Evolutionary conservation across 2,329 filamentous ascomycete species (phyloP), one percentile per base, ranked within the genome.

Genomic region (Byssothecium circinans): DNA sequence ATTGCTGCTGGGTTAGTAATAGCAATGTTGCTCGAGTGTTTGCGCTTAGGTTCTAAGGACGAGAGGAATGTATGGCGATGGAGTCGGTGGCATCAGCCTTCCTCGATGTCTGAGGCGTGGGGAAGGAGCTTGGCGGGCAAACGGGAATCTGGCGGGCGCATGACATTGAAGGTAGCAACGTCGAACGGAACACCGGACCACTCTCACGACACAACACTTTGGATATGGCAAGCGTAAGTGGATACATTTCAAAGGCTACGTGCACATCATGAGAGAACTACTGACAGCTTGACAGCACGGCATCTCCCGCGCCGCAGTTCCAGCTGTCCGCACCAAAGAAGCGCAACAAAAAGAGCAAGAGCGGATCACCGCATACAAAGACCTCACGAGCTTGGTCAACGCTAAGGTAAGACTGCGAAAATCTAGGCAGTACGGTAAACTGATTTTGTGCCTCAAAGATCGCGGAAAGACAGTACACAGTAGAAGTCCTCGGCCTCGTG

Each of bases 281-380:
- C 56, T 68, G 27, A 68, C 49, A n/a, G 17, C 11, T 17, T 15
- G 36, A 8, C 74, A 96, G 90, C 91, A 96, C 81, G 90, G 89
- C 67, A 81, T 95, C 70, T 82, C 88, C 64, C 88, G 91, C 65
- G 63, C 67, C 30, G 62, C 72, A 25, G 67, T 61, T 32, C 79
- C 82, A 52, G 78, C 80, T 45, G 72, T 75, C 52, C 77, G 79
- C 62, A 87, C 87, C 59, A 84, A 88, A 61, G 83, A 89, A 66
- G 83, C 88, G 65, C 81, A 82, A 48, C 78, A 83, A 57, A 82
- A 85, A 69, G 89, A 95, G 70, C 78, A 84, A 46, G 81, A 83
- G 58, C 87, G 87, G 70, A 95, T 96, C 62, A 75, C 79, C 47
- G 81, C 84, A 54, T 96, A 96, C 72, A 85, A 83, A 57, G 74